Base-by-base conservation (phyloP, 1,284 basidiomycete species). In the Apiotrichum mycotoxinovorans region DNA sequence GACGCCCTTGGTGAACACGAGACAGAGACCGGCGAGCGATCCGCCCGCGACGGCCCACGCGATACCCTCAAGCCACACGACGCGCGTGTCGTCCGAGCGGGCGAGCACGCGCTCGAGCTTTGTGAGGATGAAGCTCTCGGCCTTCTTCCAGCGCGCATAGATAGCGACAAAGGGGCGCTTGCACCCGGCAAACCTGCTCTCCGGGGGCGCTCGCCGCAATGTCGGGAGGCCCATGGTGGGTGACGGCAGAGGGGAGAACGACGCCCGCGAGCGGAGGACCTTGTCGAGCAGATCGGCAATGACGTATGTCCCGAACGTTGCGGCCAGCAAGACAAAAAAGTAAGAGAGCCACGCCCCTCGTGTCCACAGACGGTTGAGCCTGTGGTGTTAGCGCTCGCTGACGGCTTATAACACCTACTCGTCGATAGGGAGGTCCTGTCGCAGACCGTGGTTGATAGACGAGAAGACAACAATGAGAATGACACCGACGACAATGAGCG, bases 21-120 rank as follows among this genome's bases (percentile, higher is more conserved):
- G 80, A 75, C 85, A 88, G 42, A 87, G 86, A 3, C 93, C 93
- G 1, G 91, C 91, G 33, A 97, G 79, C 34, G 89, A 86, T 9
- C 93, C 93, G 30, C 92, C 92, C 53, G 85, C 86, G 57, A 90
- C 91, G 2, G 90, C 88, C 92, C 92, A 97, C 0, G 87, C 87
- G 50, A 96, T 89, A 8, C 92, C 93, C 46, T 93, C 82, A 17
- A 89, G 86, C 88, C 91, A 95, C 4, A 86, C 85, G 46, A 96
- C 79, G 45, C 86, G 84, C 64, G 84, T 86, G 68, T 96, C 92
- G 63, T 88, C 86, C 61, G 89, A 86, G 5, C 86, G 80, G 22
- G 83, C 84, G 3, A 87, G 87, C 85, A 90, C 88, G 1, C 74
- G 66, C 70, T 94, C 91, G 46, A 95, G 75, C 64, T 80, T 80